A percentile compares a stretch with the other conserved stretches of the same genome.
phyloP scores from a whole-genome alignment of 805 yeast species.

The Lipomyces sp. region DNA sequence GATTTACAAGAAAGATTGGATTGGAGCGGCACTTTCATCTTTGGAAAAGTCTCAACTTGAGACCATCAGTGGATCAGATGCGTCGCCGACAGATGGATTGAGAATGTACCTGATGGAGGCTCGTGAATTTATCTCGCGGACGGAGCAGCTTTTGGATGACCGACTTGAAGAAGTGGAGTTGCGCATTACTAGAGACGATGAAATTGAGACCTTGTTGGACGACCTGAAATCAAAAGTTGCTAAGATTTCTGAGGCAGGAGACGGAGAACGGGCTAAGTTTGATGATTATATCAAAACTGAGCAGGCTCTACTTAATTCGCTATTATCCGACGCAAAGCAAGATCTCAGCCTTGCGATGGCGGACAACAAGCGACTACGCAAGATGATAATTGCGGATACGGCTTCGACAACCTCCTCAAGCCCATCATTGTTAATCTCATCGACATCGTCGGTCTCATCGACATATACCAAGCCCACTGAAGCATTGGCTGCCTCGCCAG shows the following conservation, averaged over 20 bases:
- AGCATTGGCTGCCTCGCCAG: conserved; percentile 6
- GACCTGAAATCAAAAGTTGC: conserved; percentile 28
- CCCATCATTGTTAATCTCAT: conserved; percentile 14
- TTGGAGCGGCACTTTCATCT: conserved; percentile 14
- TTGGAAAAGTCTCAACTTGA: conserved; percentile 3
- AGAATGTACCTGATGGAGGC: conserved; percentile 23
- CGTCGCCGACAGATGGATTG: conserved; percentile 8
- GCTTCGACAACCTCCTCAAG: neutral
- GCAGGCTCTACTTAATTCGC: conserved; percentile 17
- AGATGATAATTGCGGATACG: conserved; percentile 13
- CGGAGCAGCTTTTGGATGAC: conserved; percentile 24
- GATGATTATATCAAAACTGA: conserved; percentile 14
- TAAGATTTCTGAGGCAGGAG: conserved; percentile 3
- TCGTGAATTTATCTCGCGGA: conserved; percentile 23
- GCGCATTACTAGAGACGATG: conserved; percentile 25
- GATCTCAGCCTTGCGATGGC: conserved; percentile 24
- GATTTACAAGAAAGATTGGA: conserved; percentile 18
- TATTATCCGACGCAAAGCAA: conserved; percentile 24
- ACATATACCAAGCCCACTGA: neutral
- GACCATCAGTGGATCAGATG: neutral
- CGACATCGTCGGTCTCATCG: conserved; percentile 9
- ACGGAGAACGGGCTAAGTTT: conserved; percentile 10
- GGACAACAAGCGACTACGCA: conserved; percentile 29
- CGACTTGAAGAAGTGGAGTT: conserved; percentile 30
- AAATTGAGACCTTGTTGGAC: conserved; percentile 27